These are phyloP conservation scores for Mucor lusitanicus DNA, from an alignment of 371 early-diverging fungal genomes.

Conservation along the genomic window DNA sequence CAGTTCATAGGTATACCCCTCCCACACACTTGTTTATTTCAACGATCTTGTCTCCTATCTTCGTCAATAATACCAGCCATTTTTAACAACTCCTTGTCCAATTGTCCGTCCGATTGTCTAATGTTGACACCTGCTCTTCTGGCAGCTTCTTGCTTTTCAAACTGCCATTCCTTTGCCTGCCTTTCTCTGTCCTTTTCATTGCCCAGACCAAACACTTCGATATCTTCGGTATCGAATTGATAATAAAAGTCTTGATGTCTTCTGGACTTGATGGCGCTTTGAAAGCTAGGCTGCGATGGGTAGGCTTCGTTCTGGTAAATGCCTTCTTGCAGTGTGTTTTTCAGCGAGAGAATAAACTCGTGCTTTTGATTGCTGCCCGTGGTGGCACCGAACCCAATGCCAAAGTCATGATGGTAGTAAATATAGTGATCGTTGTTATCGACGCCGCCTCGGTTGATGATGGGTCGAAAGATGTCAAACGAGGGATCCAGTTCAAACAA, in stretches of 20 bases:
- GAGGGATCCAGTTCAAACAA: slow-evolving; percentile 60
- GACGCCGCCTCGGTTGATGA: neutral
- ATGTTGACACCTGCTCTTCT: slow-evolving; percentile 48
- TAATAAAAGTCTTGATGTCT: slow-evolving; percentile 11
- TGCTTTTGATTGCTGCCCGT: neutral
- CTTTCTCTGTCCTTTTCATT: slow-evolving; percentile 33
- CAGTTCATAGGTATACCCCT: neutral
- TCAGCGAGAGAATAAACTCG: slow-evolving; percentile 31
- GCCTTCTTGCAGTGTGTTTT: slow-evolving; percentile 54
- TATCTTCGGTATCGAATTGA: slow-evolving; percentile 53
- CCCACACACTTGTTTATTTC: neutral
- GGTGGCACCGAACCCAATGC: slow-evolving; percentile 62
- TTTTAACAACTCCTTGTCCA: slow-evolving; percentile 48
- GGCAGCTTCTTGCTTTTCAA: slow-evolving; percentile 59
- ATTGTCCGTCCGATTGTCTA: slow-evolving; percentile 41
- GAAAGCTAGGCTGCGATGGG: slow-evolving; percentile 35
- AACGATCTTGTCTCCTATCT: slow-evolving; percentile 30
- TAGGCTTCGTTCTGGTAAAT: slow-evolving; percentile 46
- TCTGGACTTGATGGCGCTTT: slow-evolving; percentile 12
- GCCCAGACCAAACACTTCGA: slow-evolving; percentile 67
- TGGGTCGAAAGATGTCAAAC: slow-evolving; percentile 55
- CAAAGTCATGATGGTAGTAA: slow-evolving; percentile 56
- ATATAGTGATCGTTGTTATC: slow-evolving; percentile 43
- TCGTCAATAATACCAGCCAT: slow-evolving; percentile 55
- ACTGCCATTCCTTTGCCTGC: slow-evolving; percentile 58